Percentiles rank a stretch among this genome's conserved stretches.
phyloP scores from a whole-genome alignment of 257 asterid species.

The Knoxia roxburghii region DNA sequence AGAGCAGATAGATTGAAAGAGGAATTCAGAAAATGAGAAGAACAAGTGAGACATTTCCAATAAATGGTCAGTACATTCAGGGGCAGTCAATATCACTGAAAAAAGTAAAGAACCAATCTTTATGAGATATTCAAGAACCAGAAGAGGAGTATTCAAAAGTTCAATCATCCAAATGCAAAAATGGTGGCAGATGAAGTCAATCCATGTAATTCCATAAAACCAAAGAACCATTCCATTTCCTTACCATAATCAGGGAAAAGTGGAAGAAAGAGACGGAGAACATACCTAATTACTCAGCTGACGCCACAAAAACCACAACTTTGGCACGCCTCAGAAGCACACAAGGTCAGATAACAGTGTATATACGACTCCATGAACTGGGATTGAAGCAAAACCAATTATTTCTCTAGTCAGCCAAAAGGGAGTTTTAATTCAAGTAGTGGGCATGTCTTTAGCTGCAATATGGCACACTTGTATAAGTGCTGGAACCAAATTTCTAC shows the following conservation, averaged over 20 bases:
- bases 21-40: background rate
- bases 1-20: background rate
- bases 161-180: background rate
- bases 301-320: background rate
- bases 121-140: too few relatives aligned
- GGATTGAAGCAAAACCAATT: background rate
- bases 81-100: background rate
- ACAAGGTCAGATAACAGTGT: too few relatives aligned
- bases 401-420: background rate
- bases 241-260: background rate
- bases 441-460: too few relatives aligned
- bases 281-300: background rate
- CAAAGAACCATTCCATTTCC: background rate
- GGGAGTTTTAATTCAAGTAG: background rate
- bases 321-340: background rate
- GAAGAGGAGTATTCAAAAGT: too few relatives aligned
- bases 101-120: background rate
- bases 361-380: background rate
- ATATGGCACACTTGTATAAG: too few relatives aligned
- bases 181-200: background rate
- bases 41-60: background rate
- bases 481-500: too few relatives aligned
- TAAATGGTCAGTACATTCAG: background rate
- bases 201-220: background rate
- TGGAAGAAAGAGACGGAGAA: background rate